Base-by-base conservation (phyloP, 768 basidiomycete species). In the Podaxis mareebaensis region DNA sequence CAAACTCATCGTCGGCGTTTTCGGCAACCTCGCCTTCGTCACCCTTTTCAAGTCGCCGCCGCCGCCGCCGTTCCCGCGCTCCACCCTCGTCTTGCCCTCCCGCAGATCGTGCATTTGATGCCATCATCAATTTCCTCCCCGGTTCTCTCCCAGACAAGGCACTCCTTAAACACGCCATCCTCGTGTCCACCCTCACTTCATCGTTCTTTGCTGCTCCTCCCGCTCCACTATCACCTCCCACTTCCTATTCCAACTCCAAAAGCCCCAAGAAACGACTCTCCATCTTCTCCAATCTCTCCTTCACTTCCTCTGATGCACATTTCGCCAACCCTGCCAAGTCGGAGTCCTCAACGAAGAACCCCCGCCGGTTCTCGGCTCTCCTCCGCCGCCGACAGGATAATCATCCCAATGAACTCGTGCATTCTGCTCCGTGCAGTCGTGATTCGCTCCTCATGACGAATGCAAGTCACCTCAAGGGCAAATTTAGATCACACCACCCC, bases 71-170 rank as follows among this genome's bases (percentile, higher is more conserved):
- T 20, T 7, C 20, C 22, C 54, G 38, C 17, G 15, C 44, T 3
- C 20, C 60, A 51, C 39, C 20, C 38, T 48, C n/a, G 10, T 24
- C 49, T 15, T 17, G n/a, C n/a, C 57, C 49, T 36, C 36, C 22
- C 7, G 46, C 7, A 15, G 61, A 33, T 46, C 39, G 30, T 22
- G 55, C 73, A 0, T 82, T 83, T 61, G 79, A 80, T 61, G 78
- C 78, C 8, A 66, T 83, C 15, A 61, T 83, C 64, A 80, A 79
- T 53, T 82, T 81, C 65, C 71, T 83, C n/a, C 79, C 81, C 0
- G 39, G 71, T 3, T 61, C 62, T 17, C 60, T 78, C 1, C 72
- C 76, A 0, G 82, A 83, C 42, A 81, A 80, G 64, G 74, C 74
- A 11, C 68, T 81, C 4, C 67, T 82, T 4, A 81, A 81, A 59